phyloP scores from a whole-genome alignment of 176 grass and related monocot species.

The Elaeis guineensis region DNA sequence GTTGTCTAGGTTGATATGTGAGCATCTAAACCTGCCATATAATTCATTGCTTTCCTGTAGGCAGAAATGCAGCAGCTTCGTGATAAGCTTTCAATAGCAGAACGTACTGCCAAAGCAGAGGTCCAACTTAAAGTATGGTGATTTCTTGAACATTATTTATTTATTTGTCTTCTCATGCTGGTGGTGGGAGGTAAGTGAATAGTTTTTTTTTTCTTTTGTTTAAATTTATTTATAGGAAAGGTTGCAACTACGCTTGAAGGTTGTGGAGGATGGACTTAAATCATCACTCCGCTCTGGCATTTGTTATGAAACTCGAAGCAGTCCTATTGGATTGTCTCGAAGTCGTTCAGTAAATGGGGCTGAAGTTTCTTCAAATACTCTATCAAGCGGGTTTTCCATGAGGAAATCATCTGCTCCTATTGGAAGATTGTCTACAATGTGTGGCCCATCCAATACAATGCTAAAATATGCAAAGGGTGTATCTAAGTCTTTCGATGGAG shows the following conservation, averaged over 20 bases:
- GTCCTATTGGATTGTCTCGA: constrained; percentile 7
- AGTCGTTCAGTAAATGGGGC: constrained; percentile 15
- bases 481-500: constrained; percentile 13
- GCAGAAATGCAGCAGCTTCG: constrained; percentile 21
- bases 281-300: constrained; percentile 19
- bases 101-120: constrained; percentile 20
- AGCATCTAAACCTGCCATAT: constrained; percentile 6
- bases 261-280: constrained; percentile 24
- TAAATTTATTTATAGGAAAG: constrained; percentile 10
- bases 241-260: constrained; percentile 19
- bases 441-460: background rate
- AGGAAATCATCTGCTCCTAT: constrained; percentile 15
- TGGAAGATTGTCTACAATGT: constrained; percentile 9
- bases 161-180: background rate
- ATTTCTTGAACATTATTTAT: background rate
- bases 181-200: no score
- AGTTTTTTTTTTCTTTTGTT: no score
- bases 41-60: constrained; percentile 7
- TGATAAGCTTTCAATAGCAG: constrained; percentile 13
- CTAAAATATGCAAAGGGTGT: constrained; percentile 10
- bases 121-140: constrained; percentile 10
- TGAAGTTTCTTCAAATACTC: constrained; percentile 10
- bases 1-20: background rate
- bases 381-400: background rate
- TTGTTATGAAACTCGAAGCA: constrained; percentile 6